phyloP scores from a whole-genome alignment of 2,329 filamentous ascomycete genomes.

The Xylaria sp. region DNA sequence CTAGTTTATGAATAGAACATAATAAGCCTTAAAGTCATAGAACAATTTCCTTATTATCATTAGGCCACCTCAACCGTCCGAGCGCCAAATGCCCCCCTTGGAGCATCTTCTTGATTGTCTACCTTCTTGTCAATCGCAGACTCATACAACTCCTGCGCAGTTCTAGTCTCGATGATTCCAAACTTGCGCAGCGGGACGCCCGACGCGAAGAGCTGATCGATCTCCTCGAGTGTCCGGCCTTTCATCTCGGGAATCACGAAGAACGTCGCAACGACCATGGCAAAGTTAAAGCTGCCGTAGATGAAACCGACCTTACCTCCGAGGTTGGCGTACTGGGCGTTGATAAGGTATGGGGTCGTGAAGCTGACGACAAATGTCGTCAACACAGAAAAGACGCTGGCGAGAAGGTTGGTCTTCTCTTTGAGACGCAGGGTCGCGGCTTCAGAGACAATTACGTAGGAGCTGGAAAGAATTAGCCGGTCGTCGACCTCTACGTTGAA shows the following conservation, averaged over 20 bases:
- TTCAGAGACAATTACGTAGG: background rate
- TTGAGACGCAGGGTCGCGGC: background rate
- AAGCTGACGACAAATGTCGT: background rate
- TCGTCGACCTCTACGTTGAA: background rate
- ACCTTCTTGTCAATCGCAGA: background rate
- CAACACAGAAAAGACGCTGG: background rate
- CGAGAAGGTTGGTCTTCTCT: background rate
- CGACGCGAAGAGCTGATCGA: background rate
- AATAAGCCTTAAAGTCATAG: background rate
- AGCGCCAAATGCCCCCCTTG: background rate
- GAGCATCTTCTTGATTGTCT: background rate
- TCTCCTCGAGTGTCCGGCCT: background rate
- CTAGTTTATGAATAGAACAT: no score
- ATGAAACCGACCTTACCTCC: background rate
- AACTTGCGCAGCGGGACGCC: background rate
- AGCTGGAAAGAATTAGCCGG: background rate
- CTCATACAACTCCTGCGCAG: background rate
- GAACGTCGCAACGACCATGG: background rate
- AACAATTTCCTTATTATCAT: background rate
- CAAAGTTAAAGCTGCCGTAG: background rate
- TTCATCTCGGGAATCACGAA: slow-evolving; percentile 1
- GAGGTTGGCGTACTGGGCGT: background rate
- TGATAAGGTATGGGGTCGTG: background rate
- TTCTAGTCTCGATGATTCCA: background rate
- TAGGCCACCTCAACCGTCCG: background rate